A percentile compares a stretch with the other conserved stretches of the same genome.
Evolutionary conservation across 148 eudicot species (phyloP).

Genomic region (Rheum nobile): DNA sequence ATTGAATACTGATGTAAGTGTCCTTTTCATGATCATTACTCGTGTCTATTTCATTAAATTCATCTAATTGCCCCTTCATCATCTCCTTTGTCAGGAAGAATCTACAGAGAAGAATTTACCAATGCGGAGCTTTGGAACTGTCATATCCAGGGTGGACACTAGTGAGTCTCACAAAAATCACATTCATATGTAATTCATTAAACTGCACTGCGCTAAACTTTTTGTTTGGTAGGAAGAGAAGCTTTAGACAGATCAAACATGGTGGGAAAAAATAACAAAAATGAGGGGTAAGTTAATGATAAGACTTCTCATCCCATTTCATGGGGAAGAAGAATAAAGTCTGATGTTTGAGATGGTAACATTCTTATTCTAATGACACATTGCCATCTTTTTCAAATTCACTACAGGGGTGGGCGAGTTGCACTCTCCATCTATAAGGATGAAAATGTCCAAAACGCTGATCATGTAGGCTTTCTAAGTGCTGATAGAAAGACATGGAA

Average conservation of each 20-base stretch:
- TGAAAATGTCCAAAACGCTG: slow-evolving; percentile 18
- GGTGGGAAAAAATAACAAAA: slow-evolving; percentile 26
- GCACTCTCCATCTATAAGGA: slow-evolving; percentile 57
- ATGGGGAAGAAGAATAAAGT: neutral
- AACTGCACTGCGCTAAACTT: slow-evolving; percentile 12
- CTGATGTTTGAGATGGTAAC: neutral
- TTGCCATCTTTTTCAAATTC: neutral
- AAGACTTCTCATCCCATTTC: neutral
- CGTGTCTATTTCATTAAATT: neutral
- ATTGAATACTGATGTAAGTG: slow-evolving; percentile 44
- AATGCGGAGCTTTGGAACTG: slow-evolving; percentile 75
- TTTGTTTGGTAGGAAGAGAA: slow-evolving; percentile 37
- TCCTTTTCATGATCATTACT: neutral
- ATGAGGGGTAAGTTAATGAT: neutral
- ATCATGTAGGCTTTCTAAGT: slow-evolving; percentile 30
- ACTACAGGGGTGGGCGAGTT: slow-evolving; percentile 37
- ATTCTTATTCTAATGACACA: neutral
- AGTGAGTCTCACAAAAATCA: slow-evolving; percentile 19
- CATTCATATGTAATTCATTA: neutral
- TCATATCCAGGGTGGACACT: slow-evolving; percentile 39
- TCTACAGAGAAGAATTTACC: slow-evolving; percentile 30
- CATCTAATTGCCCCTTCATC: neutral
- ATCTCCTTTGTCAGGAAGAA: slow-evolving; percentile 48
- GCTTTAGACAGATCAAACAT: slow-evolving; percentile 35
- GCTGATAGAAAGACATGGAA: slow-evolving; percentile 48